Evolutionary conservation across 805 yeast genomes (phyloP), one percentile per base, ranked within the genome.

Genomic region (Zygosaccharomyces siamensis): DNA sequence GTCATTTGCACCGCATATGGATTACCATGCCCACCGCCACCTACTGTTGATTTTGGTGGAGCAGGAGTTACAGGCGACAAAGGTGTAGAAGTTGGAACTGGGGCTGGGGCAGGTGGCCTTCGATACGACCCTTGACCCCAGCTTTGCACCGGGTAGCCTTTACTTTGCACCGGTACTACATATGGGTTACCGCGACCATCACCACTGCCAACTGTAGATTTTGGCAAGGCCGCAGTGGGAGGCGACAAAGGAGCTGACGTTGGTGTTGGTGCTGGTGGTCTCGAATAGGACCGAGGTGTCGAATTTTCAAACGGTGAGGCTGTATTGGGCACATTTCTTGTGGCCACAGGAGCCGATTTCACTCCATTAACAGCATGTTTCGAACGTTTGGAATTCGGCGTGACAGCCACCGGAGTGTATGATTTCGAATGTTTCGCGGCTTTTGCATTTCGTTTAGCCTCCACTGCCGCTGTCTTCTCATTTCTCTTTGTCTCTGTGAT

Each of bases 381-480:
- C 24, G 24, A 23, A 23, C 24, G 24, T 23, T 23, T 23, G 24
- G 24, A 3, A 23, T 23, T 23, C 24, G 24, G 6, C 6, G 33
- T 20, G 16, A 21, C 33, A 31, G 33, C 18, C 21, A 14, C 20
- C 8, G 37, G 8, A 6, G 37, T 8, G 21, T n/a, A 7, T n/a
- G 37, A 33, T 14, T 33, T 33, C 5, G 37, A 33, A 33, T 16
- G 21, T 20, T 33, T 33, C 6, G 37, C 18, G 6, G 37, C 37
- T 20, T 33, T 30, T 18, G 46, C 26, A 24, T 28, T n/a, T 11
- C 26, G 38, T 30, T 23, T 33, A 33, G 47, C 41, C 42, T 36
- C 41, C 16, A 20, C 39, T 24, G 38, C 37, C 21, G 36, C 42
- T 44, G 44, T 7, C 21, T 23, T 28, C 37, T 23, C 28, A 27